Evolutionary conservation across 192 early-diverging fungal genomes (phyloP), one percentile per base, ranked within the genome.

Genomic region (Linderina pennispora): DNA sequence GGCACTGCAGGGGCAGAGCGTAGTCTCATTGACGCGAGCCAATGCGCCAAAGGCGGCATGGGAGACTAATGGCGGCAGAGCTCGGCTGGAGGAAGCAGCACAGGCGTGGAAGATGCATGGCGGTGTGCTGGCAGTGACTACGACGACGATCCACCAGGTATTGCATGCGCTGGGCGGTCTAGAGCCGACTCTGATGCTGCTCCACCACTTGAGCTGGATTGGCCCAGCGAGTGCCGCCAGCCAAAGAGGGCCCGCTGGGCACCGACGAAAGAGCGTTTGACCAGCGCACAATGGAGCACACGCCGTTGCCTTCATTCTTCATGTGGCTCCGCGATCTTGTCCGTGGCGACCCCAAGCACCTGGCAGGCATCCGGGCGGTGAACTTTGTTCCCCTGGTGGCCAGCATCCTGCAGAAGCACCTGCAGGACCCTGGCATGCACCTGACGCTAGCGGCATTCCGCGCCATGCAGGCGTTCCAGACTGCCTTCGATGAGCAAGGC

Each of bases 131-230:
- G 36, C 57, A 3, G 32, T 54, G 19, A 54, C 18, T 9, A 31
- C 64, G 5, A 15, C 24, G 13, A 59, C 51, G 3, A 45, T 66
- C 35, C 64, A 66, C 39, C 56, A 53, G 25, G 40, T 48, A 8
- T n/a, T 66, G 14, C 43, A 45, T 32, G 38, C 43, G 19, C 32
- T 66, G 2, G 64, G 64, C 14, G 64, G 64, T 2, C 26, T 59
- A 4, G 64, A 66, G 48, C 1, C 42, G 9, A 36, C 53, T 2
- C 34, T 66, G 15, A 22, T 66, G 17, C 38, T 66, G 16, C 22
- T 66, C 24, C 45, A 59, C 36, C 51, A 55, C 36, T 42, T 59
- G 38, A 52, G 50, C 35, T 66, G 64, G 64, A 45, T 66, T 23
- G 56, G 57, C 18, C 35, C 56, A 10, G 47, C 55, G n/a, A 22